These are phyloP conservation scores for Phytophthora podocarpi DNA, from an alignment of 352 stramenopile genomes.

Conservation along the genomic window DNA sequence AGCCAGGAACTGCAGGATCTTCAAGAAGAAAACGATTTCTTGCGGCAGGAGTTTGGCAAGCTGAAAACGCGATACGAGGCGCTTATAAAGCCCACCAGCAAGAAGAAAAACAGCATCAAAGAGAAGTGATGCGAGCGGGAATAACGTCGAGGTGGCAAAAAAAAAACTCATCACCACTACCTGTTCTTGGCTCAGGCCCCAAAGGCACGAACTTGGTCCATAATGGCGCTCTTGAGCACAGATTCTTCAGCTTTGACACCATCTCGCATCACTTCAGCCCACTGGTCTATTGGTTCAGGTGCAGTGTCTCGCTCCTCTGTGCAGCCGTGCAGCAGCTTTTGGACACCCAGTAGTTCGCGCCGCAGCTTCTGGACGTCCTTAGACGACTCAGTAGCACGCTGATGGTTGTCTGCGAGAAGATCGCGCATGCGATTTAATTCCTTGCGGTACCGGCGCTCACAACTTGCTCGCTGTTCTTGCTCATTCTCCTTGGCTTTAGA, in stretches of 20 bases:
- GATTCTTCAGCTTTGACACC: conserved; percentile 38
- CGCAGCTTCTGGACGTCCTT: conserved; percentile 59
- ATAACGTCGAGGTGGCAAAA: conserved; percentile 3
- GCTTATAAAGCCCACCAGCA: conserved; percentile 11
- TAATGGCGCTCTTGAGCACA: conserved; percentile 45
- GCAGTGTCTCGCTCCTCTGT: conserved; percentile 16
- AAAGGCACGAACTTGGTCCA: conserved; percentile 48
- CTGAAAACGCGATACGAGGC: conserved; percentile 70
- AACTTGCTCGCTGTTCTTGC: conserved; percentile 23
- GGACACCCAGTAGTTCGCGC: conserved; percentile 51
- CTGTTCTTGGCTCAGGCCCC: background rate
- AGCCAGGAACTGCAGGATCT: conserved; percentile 54
- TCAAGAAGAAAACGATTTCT: conserved; percentile 69
- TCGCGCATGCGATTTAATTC: conserved; percentile 54
- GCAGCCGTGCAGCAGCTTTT: conserved; percentile 48
- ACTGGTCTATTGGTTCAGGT: conserved; percentile 17
- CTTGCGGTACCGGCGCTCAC: conserved; percentile 37
- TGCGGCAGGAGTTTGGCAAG: conserved; percentile 71
- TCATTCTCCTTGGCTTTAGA: conserved; percentile 18
- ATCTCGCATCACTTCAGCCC: conserved; percentile 22
- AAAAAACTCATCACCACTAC: no score
- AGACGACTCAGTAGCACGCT: conserved; percentile 49
- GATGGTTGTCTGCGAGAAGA: conserved; percentile 52
- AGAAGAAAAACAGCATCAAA: conserved; percentile 8
- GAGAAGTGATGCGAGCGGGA: conserved; percentile 6